Evolutionary conservation across 768 basidiomycete genomes (phyloP).

Genomic region (Tylopilus plumbeoviolaceoides): DNA sequence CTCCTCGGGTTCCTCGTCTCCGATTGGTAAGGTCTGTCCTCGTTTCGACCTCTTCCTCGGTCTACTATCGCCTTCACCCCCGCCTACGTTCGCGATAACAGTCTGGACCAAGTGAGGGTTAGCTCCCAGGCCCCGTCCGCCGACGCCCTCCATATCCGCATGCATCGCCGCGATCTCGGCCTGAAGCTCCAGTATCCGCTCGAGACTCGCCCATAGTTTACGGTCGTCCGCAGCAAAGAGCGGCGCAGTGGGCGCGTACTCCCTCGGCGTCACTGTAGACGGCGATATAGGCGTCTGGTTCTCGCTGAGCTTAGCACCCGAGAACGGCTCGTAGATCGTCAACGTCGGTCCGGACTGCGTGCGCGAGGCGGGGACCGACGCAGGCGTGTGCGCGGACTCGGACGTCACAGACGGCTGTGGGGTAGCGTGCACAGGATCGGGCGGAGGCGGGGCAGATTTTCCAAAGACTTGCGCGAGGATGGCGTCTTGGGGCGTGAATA

Average conservation of each 20-base stretch:
- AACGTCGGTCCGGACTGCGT: constrained; percentile 4
- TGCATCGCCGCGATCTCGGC: constrained; percentile 71
- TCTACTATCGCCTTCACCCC: constrained; percentile 12
- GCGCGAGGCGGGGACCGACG: constrained; percentile 5
- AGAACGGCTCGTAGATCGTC: constrained; percentile 33
- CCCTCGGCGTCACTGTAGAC: constrained; percentile 6
- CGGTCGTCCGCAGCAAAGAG: constrained; percentile 34
- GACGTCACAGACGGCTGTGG: constrained; percentile 13
- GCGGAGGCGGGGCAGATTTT: constrained; percentile 3
- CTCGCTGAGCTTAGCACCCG: constrained; percentile 26
- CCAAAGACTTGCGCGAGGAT: constrained; percentile 45
- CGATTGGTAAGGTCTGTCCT: constrained; percentile 36
- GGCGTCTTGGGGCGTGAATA: constrained; percentile 58
- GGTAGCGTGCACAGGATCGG: neutral
- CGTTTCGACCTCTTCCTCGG: constrained; percentile 22
- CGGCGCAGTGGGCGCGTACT: neutral
- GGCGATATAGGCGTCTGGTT: constrained; percentile 2
- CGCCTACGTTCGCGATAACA: neutral
- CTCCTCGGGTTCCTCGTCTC: constrained; percentile 24
- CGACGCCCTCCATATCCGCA: constrained; percentile 66
- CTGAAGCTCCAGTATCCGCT: constrained; percentile 67
- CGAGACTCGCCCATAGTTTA: constrained; percentile 64
- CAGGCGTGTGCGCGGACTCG: constrained; percentile 11
- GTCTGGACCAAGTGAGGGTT: neutral
- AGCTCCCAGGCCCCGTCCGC: constrained; percentile 10